These are phyloP conservation scores for Fusarium bulbicola DNA, from an alignment of 2,329 filamentous ascomycete genomes.

Conservation along the genomic window DNA sequence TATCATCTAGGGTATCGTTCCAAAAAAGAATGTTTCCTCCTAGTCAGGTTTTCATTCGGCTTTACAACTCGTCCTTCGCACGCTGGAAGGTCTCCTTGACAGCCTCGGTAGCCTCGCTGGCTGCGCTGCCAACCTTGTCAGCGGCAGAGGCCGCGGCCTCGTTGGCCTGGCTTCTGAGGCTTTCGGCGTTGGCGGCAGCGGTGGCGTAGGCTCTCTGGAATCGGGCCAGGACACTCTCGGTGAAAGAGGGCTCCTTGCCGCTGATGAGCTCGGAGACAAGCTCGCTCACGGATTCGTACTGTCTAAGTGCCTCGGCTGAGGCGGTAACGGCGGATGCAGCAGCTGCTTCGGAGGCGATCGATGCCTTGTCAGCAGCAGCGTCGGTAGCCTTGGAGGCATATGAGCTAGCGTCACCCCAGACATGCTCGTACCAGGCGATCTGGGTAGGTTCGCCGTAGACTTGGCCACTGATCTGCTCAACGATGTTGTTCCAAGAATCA, in stretches of 20 bases:
- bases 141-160: constrained; percentile 47
- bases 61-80: constrained; percentile 54
- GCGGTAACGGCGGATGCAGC: constrained; percentile 67
- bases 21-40: constrained; percentile 41
- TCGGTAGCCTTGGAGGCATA: constrained; percentile 70
- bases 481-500: constrained; percentile 52
- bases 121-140: constrained; percentile 50
- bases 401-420: constrained; percentile 59
- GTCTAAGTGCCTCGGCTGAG: constrained; percentile 66
- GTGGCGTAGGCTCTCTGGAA: constrained; percentile 78
- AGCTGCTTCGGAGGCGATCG: constrained; percentile 53
- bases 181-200: constrained; percentile 65
- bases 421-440: constrained; percentile 63
- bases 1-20: constrained; percentile 43
- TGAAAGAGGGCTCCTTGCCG: constrained; percentile 83
- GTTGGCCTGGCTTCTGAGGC: constrained; percentile 49
- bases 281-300: constrained; percentile 75
- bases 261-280: constrained; percentile 79
- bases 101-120: constrained; percentile 53
- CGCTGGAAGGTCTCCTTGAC: constrained; percentile 52
- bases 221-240: constrained; percentile 79
- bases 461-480: constrained; percentile 72
- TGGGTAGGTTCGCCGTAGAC: constrained; percentile 74
- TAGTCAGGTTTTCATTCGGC: neutral
- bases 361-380: constrained; percentile 47